Conservation (phyloP, 192 early-diverging fungal species). For the Geosiphon pyriformis region DNA sequence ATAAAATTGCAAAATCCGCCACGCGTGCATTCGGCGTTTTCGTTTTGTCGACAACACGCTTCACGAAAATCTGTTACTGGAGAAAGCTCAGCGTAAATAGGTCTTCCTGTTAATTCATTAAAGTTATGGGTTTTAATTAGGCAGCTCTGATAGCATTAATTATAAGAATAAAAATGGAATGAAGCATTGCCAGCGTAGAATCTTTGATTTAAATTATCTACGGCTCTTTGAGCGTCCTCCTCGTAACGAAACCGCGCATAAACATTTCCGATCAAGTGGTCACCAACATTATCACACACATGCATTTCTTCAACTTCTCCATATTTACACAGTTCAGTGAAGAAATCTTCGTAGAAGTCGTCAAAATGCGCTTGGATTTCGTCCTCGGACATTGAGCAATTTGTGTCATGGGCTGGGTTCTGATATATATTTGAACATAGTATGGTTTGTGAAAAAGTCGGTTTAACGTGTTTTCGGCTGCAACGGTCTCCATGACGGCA, state of each 20-base stretch:
- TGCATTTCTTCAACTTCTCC: constrained; percentile 96
- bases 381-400: constrained; percentile 56
- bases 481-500: constrained; percentile 97
- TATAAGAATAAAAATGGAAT: neutral
- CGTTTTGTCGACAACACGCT: constrained; percentile 97
- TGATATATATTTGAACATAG: constrained; percentile 93
- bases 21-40: constrained; percentile 88
- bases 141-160: neutral
- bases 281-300: constrained; percentile 97
- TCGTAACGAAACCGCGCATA: constrained; percentile 88
- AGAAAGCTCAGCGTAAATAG: constrained; percentile 92
- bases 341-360: constrained; percentile 94
- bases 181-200: constrained; percentile 78
- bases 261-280: constrained; percentile 96
- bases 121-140: neutral
- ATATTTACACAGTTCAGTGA: constrained; percentile 91
- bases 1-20: constrained; percentile 99
- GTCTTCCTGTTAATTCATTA: constrained; percentile 50
- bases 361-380: constrained; percentile 90
- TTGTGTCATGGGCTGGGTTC: constrained; percentile 74
- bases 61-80: constrained; percentile 97
- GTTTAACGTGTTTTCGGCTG: constrained; percentile 95
- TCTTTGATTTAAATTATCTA: constrained; percentile 86
- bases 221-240: constrained; percentile 89
- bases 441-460: constrained; percentile 92